Percentiles rank a stretch among this genome's conserved stretches.
These are phyloP conservation scores for Pleurotus giganteus DNA, from an alignment of 768 basidiomycete species.

Conservation along the genomic window DNA sequence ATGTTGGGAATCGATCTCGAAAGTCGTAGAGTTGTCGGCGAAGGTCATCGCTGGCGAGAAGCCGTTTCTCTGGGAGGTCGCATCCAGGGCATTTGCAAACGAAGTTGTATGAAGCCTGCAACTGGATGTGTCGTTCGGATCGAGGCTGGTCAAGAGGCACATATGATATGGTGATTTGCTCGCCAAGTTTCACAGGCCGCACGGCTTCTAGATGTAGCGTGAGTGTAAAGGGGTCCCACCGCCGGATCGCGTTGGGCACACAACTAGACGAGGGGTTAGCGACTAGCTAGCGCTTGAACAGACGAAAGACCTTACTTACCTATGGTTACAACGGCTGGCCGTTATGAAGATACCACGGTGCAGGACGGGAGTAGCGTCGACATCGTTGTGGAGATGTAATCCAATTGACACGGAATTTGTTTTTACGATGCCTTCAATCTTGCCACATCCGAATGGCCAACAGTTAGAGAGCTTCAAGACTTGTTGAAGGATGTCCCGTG, in stretches of 20 bases:
- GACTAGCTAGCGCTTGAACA: neutral
- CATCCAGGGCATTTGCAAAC: slow-evolving; percentile 31
- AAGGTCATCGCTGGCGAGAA: slow-evolving; percentile 24
- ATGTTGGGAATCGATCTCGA: slow-evolving; percentile 25
- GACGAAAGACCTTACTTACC: slow-evolving; percentile 31
- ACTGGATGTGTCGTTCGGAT: slow-evolving; percentile 17
- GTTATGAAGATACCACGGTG: slow-evolving; percentile 36
- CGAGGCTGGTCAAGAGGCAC: slow-evolving; percentile 22
- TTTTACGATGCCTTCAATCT: slow-evolving; percentile 26
- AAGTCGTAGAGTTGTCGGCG: slow-evolving; percentile 26
- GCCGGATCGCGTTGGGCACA: slow-evolving; percentile 35
- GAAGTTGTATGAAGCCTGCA: slow-evolving; percentile 28
- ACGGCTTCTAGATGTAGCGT: slow-evolving; percentile 31
- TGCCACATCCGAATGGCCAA: slow-evolving; percentile 6
- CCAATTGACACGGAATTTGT: slow-evolving; percentile 31
- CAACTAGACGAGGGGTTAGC: slow-evolving; percentile 24
- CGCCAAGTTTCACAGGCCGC: slow-evolving; percentile 29
- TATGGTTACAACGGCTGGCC: slow-evolving; percentile 38
- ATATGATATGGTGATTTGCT: slow-evolving; percentile 39
- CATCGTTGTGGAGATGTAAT: slow-evolving; percentile 23
- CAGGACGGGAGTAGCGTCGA: slow-evolving; percentile 22
- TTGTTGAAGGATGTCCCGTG: slow-evolving; percentile 14
- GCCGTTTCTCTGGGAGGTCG: slow-evolving; percentile 11
- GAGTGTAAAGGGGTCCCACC: slow-evolving; percentile 32
- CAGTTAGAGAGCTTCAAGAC: slow-evolving; percentile 28